These are phyloP conservation scores for Fusarium circinatum DNA, from an alignment of 2,329 filamentous ascomycete genomes.

Conservation along the genomic window DNA sequence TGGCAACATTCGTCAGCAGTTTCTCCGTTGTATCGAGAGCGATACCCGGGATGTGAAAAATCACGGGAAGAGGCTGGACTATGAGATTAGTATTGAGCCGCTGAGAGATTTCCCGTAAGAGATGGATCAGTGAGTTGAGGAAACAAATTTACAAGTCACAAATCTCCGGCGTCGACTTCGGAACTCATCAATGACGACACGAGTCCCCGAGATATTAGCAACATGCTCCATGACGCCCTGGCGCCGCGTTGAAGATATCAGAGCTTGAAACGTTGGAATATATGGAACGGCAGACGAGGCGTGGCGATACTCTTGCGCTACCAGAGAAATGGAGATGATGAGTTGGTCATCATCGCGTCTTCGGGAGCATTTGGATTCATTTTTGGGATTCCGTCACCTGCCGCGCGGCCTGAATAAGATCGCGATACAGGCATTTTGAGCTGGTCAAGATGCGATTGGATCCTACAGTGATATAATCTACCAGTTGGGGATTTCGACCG, in stretches of 20 bases:
- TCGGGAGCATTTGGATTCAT: conserved; percentile 38
- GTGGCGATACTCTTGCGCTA: conserved; percentile 42
- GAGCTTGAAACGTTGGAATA: conserved; percentile 45
- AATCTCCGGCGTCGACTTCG: conserved; percentile 47
- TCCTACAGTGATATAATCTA: background rate
- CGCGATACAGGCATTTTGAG: background rate
- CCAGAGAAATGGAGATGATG: conserved; percentile 28
- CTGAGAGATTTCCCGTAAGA: background rate
- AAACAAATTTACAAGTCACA: conserved; percentile 25
- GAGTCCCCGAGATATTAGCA: conserved; percentile 31
- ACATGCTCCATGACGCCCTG: conserved; percentile 43
- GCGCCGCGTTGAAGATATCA: conserved; percentile 44
- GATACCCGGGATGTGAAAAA: conserved; percentile 3
- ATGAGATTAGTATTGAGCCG: conserved; percentile 22
- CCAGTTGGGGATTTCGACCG: background rate
- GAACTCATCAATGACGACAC: conserved; percentile 38
- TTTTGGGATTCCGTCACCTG: conserved; percentile 14
- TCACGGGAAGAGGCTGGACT: conserved; percentile 14
- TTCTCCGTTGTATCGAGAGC: background rate
- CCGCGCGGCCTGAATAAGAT: background rate
- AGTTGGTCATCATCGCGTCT: conserved; percentile 36
- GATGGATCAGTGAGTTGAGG: background rate
- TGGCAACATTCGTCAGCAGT: conserved; percentile 8
- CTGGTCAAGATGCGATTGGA: background rate
- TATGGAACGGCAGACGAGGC: conserved; percentile 47